Evolutionary conservation across 2,329 filamentous ascomycete species (phyloP), one percentile per base, ranked within the genome.

Genomic region (Aureobasidium sp.): DNA sequence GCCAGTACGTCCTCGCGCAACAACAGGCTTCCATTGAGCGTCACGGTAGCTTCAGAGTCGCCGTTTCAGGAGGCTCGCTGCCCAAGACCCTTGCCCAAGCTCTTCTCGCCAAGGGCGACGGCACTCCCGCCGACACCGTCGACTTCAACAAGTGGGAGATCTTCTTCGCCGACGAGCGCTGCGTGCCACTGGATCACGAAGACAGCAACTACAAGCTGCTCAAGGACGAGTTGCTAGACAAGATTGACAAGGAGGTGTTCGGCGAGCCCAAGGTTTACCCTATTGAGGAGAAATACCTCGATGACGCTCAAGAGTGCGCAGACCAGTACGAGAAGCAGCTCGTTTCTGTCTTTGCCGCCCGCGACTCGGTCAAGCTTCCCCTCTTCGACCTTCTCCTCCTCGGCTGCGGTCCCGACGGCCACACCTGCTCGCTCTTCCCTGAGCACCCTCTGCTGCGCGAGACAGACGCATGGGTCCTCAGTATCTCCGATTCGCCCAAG

Each of bases 101-200:
- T 10, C 85, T 97, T 11, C 84, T 97, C 30, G 64, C 68, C n/a
- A 65, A 67, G 9, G 67, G 76, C 77, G 75, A 79, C 63, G 79
- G 76, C 53, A 75, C 73, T 41, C 67, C 72, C 39, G 77, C 86
- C 61, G 89, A 91, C 71, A 81, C 78, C 4, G 77, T 92, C 67
- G 81, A 88, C 69, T 96, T 95, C 76, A 80, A 82, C 73, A 91
- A 90, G 75, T 99, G 94, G 94, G 90, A 97, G 71, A 90, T 99
- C 72, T 99, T 97, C 82, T 97, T 97, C 76, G 93, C 93, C 72
- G 94, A 99, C 74, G 94, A 99, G 81, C 90, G 94, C 71, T 90
- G 90, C 68, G 94, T 97, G 59, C 89, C 94, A 27, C 86, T 97
- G 68, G 87, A 94, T 75, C 88, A 97, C 77, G 82, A 85, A 67